These are phyloP conservation scores for Lepidium aucheri DNA, from an alignment of 345 rosid genomes.

Conservation along the genomic window DNA sequence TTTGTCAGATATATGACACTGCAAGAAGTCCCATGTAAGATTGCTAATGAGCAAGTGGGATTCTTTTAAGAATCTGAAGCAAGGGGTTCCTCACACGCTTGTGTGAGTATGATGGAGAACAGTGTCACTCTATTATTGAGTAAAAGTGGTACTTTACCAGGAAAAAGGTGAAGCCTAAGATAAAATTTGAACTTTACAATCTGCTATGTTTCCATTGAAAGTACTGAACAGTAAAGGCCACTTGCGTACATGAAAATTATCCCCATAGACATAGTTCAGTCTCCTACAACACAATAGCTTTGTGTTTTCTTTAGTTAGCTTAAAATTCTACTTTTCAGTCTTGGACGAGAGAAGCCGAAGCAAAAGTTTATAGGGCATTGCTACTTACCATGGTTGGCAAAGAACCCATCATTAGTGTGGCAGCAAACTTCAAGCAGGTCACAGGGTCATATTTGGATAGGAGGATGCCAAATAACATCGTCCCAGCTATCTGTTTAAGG, in stretches of 20 bases:
- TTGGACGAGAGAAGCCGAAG: neutral
- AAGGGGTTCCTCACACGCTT: neutral
- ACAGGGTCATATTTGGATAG: constrained; percentile 71
- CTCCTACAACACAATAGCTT: neutral
- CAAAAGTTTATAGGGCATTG: neutral
- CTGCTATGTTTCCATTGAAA: too few species aligned
- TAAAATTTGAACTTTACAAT: too few species aligned
- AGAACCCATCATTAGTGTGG: constrained; percentile 58
- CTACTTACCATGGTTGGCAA: constrained; percentile 72
- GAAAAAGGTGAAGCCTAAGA: too few species aligned
- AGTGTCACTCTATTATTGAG: neutral
- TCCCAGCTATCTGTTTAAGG: constrained; percentile 67
- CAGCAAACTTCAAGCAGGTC: constrained; percentile 79
- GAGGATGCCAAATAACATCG: constrained; percentile 74
- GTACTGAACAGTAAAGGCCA: neutral
- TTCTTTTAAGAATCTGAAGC: neutral
- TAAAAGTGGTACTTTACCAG: too few species aligned
- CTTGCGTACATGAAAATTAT: neutral
- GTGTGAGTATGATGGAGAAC: neutral
- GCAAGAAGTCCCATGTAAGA: neutral
- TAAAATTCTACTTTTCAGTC: neutral
- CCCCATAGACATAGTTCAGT: neutral
- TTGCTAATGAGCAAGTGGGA: neutral
- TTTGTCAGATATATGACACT: too few species aligned
- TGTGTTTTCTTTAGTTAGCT: neutral